Percentiles rank a stretch among this genome's conserved stretches.
phyloP scores from a whole-genome alignment of 108 stramenopile genomes.

The Skeletonema potamos region DNA sequence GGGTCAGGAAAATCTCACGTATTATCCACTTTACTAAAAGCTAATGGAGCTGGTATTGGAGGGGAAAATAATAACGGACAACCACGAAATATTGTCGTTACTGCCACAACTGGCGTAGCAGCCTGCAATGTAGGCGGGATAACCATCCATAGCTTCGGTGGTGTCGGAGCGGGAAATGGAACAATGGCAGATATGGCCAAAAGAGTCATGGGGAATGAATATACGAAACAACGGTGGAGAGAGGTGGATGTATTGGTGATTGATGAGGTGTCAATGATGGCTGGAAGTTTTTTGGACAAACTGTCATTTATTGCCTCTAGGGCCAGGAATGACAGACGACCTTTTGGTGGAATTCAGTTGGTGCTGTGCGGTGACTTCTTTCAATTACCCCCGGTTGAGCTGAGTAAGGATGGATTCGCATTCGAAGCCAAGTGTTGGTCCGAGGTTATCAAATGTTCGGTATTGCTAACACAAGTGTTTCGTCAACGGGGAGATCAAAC shows the following conservation, averaged over 20 bases:
- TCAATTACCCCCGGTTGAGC: slow-evolving; percentile 76
- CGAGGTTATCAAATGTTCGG: slow-evolving; percentile 30
- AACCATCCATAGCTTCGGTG: slow-evolving; percentile 84
- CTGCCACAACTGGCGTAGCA: slow-evolving; percentile 65
- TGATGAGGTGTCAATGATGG: slow-evolving; percentile 86
- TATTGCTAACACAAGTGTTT: slow-evolving; percentile 71
- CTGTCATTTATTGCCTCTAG: slow-evolving; percentile 52
- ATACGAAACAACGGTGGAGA: slow-evolving; percentile 47
- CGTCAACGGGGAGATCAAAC: slow-evolving; percentile 69
- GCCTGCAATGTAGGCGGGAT: slow-evolving; percentile 54
- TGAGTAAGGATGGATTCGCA: slow-evolving; percentile 52
- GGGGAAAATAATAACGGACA: neutral
- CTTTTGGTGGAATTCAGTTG: slow-evolving; percentile 92
- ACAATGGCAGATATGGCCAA: slow-evolving; percentile 26
- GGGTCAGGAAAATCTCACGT: slow-evolving; percentile 47
- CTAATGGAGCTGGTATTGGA: slow-evolving; percentile 23
- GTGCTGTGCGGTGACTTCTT: slow-evolving; percentile 94
- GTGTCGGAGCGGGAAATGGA: slow-evolving; percentile 51
- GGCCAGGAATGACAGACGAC: slow-evolving; percentile 50
- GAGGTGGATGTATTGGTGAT: slow-evolving; percentile 65
- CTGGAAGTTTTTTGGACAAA: slow-evolving; percentile 79
- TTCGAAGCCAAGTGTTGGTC: slow-evolving; percentile 71
- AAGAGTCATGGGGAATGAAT: slow-evolving; percentile 50
- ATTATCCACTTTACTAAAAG: slow-evolving; percentile 22
- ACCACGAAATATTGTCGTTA: slow-evolving; percentile 49